Base-by-base conservation (phyloP, 2,329 filamentous ascomycete species). In the Albophoma yamanashiensis region DNA sequence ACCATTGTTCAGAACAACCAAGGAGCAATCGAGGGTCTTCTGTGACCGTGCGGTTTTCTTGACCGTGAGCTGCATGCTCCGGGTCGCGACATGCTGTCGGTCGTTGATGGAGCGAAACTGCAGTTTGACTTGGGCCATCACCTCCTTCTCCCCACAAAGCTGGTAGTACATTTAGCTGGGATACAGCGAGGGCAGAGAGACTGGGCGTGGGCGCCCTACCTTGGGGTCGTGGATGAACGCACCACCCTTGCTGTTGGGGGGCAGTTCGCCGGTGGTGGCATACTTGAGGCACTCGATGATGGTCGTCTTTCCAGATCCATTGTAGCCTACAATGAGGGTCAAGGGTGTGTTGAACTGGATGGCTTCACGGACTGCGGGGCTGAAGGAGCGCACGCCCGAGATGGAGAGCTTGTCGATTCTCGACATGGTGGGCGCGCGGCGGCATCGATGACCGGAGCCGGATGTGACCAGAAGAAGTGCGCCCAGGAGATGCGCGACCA, bases 281-380 rank as follows among this genome's bases (percentile, higher is more conserved):
- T 97, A 99, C 72, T 97, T 97, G 69, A 99, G 88, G 72, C 92
- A 96, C 75, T 99, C 94, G 75, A 99, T 99, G 70, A 99, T 96
- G 61, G 94, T 97, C 12, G 94, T 99, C 78, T 99, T 99, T 63
- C 94, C 94, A 1, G 93, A 97, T 59, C 94, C 94, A 77, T 99
- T 99, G 75, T 92, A 91, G 61, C 94, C 94, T 61, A 99, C 95
- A 66, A 99, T 99, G 63, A 99, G 82, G 15, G 94, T 99, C 60
- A 99, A 82, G 34, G 94, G 95, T 0, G 90, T 89, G 65, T 92
- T 87, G 73, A 99, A 97, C 66, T 89, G 82, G 63, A 97, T 96
- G 43, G 84, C 88, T 75, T 97, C 89, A 64, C 82, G 82, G 62
- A 82, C 79, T 52, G 81, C 80, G 64, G 89, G 88, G 73, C 89